Base-by-base conservation (phyloP, 176 grass and related monocot species). In the Bonia amplexicaulis region DNA sequence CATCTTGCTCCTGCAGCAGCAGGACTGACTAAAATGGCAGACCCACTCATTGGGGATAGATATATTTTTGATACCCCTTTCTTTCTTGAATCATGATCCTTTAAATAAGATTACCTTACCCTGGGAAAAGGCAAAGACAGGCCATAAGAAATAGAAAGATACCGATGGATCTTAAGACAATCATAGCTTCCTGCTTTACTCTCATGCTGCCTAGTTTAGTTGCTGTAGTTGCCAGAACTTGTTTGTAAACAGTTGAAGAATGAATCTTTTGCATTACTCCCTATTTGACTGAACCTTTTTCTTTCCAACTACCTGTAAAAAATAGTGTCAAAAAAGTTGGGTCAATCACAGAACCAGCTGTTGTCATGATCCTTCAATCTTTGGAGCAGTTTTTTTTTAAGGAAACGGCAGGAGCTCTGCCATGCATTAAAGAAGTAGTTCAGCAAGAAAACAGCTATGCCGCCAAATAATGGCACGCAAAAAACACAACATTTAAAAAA, bases 41-140 rank as follows among this genome's bases (percentile, higher is more conserved):
- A 74, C 74, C 80, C 85, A 90, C 69, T 87, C 67, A 79, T 60
- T 62, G 27, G n/a, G 70, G 69, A 53, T 74, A 73, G 60, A 80
- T 75, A 53, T 69, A 59, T 69, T 62, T 84, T 53, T 46, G 3
- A 62, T 41, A 19, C 68, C 60, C 20, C 40, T 75, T 54, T 73
- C 12, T 46, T 74, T 74, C 41, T 52, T 52, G 67, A 84, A 87
- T 61, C 31, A 84, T 62, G 74, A 62, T 84, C 74, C 12, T 75
- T 83, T 79, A 87, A 83, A 61, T 62, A 84, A 84, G 74, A 54
- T 79, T 25, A 69, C n/a, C 59, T 31, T 29, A 20, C 3, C 68
- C 49, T 15, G 51, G 60, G 84, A n/a, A 79, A 89, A 81, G 26
- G 64, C 40, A 63, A 71, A 85, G 82, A 10, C 39, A 47, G 7